Evolutionary conservation across 1,284 basidiomycete genomes (phyloP).

Genomic region (Ustanciosporium gigantosporum): DNA sequence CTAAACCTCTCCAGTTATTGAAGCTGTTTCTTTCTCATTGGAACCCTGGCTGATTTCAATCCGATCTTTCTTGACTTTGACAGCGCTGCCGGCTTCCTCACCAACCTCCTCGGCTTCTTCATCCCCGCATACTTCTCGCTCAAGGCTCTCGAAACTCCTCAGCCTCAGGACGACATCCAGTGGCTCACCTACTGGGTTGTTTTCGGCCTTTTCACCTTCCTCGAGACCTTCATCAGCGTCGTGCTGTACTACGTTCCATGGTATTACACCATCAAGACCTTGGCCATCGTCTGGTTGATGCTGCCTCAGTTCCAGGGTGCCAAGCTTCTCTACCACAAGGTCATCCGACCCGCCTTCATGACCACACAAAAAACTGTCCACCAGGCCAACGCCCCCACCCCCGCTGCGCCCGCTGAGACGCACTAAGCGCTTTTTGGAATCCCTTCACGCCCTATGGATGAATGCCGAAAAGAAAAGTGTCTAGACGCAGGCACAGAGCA

Average conservation of each 20-base stretch:
- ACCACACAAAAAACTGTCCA: constrained; percentile 40
- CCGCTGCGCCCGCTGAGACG: constrained; percentile 38
- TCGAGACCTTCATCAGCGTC: constrained; percentile 57
- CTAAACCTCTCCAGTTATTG: background rate
- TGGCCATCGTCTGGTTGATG: constrained; percentile 83
- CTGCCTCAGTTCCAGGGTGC: constrained; percentile 76
- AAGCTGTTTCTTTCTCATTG: no score
- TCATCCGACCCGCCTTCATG: constrained; percentile 55
- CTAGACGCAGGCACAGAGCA: no score
- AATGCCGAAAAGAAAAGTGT: background rate
- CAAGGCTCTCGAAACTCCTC: constrained; percentile 57
- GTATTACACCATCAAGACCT: constrained; percentile 79
- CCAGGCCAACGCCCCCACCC: constrained; percentile 37
- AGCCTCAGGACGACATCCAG: constrained; percentile 60
- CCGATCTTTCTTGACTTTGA: constrained; percentile 1
- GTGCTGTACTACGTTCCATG: constrained; percentile 73
- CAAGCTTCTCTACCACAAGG: constrained; percentile 58
- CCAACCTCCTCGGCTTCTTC: constrained; percentile 60
- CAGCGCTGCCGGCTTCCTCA: constrained; percentile 60
- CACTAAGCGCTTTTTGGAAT: constrained; percentile 17
- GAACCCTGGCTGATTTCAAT: constrained; percentile 2
- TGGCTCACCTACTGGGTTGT: constrained; percentile 62
- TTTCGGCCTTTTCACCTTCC: constrained; percentile 60
- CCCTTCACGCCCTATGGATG: background rate
- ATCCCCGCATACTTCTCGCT: constrained; percentile 61